A percentile compares a stretch with the other conserved stretches of the same genome.
These are phyloP conservation scores for Macrotyloma uniflorum DNA, from an alignment of 306 rosid genomes.

Conservation along the genomic window DNA sequence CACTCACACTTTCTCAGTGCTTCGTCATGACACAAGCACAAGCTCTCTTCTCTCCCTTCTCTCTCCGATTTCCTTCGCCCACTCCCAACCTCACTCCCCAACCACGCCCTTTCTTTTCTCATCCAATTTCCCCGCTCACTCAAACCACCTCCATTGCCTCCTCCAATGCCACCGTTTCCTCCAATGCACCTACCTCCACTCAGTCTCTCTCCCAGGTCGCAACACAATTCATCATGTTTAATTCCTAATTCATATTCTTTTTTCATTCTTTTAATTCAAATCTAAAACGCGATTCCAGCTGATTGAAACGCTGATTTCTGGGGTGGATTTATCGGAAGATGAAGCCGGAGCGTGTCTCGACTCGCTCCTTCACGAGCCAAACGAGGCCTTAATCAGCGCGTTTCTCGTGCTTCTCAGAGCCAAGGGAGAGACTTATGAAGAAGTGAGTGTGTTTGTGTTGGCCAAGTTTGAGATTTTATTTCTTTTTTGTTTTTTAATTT, in stretches of 20 bases:
- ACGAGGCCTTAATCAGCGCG: constrained; percentile 87
- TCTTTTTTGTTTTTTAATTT: too few species aligned
- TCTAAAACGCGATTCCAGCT: constrained; percentile 47
- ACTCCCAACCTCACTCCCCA: constrained; percentile 10
- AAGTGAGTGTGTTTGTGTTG: constrained; percentile 33
- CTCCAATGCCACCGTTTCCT: constrained; percentile 35
- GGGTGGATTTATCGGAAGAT: constrained; percentile 67
- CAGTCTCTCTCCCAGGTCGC: constrained; percentile 50
- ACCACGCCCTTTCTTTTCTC: neutral
- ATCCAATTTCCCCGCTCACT: neutral
- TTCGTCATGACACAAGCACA: neutral
- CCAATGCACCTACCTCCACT: neutral
- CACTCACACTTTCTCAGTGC: too few species aligned
- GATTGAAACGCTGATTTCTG: constrained; percentile 67
- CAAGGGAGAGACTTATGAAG: constrained; percentile 92
- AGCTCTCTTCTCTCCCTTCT: constrained; percentile 26
- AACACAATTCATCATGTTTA: neutral
- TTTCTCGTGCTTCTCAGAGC: constrained; percentile 85
- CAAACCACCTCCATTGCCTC: constrained; percentile 20
- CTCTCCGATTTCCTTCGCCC: neutral
- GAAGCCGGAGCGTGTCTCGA: constrained; percentile 78
- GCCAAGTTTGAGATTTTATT: neutral
- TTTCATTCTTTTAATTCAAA: neutral
- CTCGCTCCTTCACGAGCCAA: constrained; percentile 61
- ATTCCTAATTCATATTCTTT: neutral